These are phyloP conservation scores for Wickerhamiella kazuoi DNA, from an alignment of 805 yeast genomes.

Conservation along the genomic window DNA sequence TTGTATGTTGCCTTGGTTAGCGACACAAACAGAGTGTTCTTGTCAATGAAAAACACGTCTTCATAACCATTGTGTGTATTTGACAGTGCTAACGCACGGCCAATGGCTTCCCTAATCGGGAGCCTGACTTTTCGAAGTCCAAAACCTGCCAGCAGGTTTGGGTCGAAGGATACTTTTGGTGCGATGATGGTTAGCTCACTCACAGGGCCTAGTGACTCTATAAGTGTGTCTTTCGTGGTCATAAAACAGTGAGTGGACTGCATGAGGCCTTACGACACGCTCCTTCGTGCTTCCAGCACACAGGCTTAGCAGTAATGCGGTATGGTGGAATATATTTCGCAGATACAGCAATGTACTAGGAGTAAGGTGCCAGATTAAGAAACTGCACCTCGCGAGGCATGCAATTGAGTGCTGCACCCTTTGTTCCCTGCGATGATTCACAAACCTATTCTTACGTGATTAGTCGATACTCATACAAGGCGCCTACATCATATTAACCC, in stretches of 20 bases:
- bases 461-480: too few species aligned
- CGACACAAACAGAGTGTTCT: neutral
- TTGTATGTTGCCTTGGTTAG: neutral
- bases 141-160: neutral
- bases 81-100: neutral
- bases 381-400: too few species aligned
- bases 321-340: too few species aligned
- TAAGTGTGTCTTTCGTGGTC: neutral
- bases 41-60: neutral
- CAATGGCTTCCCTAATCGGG: slow-evolving; percentile 2
- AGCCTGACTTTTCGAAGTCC: neutral
- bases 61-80: neutral
- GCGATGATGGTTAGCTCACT: neutral
- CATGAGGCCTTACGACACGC: neutral
- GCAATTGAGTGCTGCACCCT: neutral
- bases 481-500: too few species aligned
- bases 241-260: neutral
- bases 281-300: too few species aligned
- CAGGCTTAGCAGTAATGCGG: too few species aligned
- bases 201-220: neutral
- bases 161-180: neutral
- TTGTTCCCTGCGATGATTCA: neutral
- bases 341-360: too few species aligned
- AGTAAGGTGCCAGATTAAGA: too few species aligned
- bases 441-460: too few species aligned